Evolutionary conservation across 352 stramenopile species (phyloP), one percentile per base, ranked within the genome.

Genomic region (Globisporangium cylindrosporum): DNA sequence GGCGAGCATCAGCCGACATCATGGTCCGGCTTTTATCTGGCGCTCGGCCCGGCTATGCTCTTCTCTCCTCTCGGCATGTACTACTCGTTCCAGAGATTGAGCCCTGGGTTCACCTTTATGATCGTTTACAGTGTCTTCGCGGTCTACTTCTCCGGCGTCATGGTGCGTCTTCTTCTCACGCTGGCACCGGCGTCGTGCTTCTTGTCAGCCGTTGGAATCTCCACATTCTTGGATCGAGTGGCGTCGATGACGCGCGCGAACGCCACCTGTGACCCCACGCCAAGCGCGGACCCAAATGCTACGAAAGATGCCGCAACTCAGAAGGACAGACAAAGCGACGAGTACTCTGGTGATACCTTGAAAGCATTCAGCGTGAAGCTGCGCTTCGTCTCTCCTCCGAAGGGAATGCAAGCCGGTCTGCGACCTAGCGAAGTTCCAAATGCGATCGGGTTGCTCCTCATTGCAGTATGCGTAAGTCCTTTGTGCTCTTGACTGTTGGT

Each of bases 1-100:
- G 86, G 87, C 9, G 95, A 98, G 75, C 95, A 98, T 71, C 95
- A 98, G 71, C 94, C 95, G 56, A 97, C 95, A 36, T 82, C 90
- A 18, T 98, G 92, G 93, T 89, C 89, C 0, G 82, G 76, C 12
- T 98, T 98, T 70, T 98, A 97, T 75, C 85, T 97, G 64, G 90
- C 96, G n/a, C 82, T 98, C 3, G 92, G 97, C 29, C 86, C 94
- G 25, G 72, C 86, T 7, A 87, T 98, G 65, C 76, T 96, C 8
- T 84, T 98, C 58, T 87, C 90, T 59, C 95, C 94, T 6, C 70
- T 98, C 3, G 95, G 95, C 6, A 69, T 98, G 22, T 97, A 86
- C 67, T 94, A 95, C 73, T 89, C 86, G 25, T 98, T 93, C 63
- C 68, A 87, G 49, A 73, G 81, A 15, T 68, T 97, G 36, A 81